Percentiles rank a stretch among this genome's conserved stretches.
Conservation (phyloP, 2,329 filamentous ascomycete genomes). For the Aspergillus aculeatinus region DNA sequence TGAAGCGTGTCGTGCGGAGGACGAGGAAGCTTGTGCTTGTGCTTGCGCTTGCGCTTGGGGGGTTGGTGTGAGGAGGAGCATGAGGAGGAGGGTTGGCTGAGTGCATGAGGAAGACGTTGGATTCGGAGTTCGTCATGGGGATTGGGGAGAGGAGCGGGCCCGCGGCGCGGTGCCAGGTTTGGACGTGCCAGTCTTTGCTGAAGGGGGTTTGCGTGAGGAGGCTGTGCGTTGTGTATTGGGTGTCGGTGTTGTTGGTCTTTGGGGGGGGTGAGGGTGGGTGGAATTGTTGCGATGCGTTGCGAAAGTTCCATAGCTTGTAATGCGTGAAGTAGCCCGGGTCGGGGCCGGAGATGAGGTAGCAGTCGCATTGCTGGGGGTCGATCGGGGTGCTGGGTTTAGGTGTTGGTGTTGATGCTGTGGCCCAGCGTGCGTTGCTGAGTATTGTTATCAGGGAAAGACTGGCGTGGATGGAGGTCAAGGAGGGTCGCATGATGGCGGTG, state of each 20-base stretch:
- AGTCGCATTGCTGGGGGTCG: slow-evolving; percentile 38
- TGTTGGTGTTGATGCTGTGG: not conserved
- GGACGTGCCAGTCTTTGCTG: slow-evolving; percentile 42
- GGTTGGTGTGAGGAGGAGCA: slow-evolving; percentile 9
- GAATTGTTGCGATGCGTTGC: slow-evolving; percentile 39
- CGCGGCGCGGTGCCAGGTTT: slow-evolving; percentile 47
- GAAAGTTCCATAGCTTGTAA: slow-evolving; percentile 55
- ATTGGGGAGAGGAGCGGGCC: slow-evolving; percentile 37
- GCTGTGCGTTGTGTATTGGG: slow-evolving; percentile 20
- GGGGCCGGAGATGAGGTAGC: slow-evolving; percentile 47
- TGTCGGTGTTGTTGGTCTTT: not conserved
- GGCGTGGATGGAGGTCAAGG: slow-evolving; percentile 3
- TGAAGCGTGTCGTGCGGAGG: slow-evolving; percentile 47
- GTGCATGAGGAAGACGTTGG: slow-evolving; percentile 48
- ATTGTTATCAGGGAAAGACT: slow-evolving; percentile 1
- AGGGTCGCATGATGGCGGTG: slow-evolving; percentile 6
- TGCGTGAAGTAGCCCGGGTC: slow-evolving; percentile 50
- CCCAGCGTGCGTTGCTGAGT: not conserved
- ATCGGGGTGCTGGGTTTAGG: not conserved
- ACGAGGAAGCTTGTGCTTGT: slow-evolving; percentile 42
- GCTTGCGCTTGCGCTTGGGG: slow-evolving; percentile 2
- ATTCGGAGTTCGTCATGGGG: slow-evolving; percentile 46
- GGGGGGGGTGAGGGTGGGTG: not conserved
- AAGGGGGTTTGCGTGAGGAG: slow-evolving; percentile 35
- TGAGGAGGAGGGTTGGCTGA: not conserved